A percentile compares a stretch with the other conserved stretches of the same genome.
These are phyloP conservation scores for Extremus antarcticus DNA, from an alignment of 495 filamentous ascomycete genomes.

Conservation along the genomic window DNA sequence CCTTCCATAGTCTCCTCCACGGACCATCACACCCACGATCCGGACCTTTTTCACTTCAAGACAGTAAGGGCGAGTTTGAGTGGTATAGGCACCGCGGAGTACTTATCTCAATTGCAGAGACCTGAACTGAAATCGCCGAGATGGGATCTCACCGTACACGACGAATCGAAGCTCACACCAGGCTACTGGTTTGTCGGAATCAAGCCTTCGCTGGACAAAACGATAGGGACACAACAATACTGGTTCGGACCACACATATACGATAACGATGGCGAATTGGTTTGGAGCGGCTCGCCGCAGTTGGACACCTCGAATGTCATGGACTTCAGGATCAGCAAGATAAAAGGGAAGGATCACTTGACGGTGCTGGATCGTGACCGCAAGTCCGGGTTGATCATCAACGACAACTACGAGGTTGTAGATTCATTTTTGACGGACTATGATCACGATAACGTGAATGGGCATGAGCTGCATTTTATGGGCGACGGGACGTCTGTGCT, in stretches of 20 bases:
- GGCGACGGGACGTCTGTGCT: not conserved
- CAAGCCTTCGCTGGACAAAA: not conserved
- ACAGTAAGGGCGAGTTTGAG: not conserved
- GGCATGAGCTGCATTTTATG: conserved; percentile 7
- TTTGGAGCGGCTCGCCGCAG: conserved; percentile 1
- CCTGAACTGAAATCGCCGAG: conserved; percentile 3
- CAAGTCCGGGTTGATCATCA: not conserved
- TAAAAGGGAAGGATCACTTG: not conserved
- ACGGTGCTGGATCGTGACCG: not conserved
- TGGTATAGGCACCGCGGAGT: not conserved
- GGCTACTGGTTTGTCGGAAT: conserved; percentile 5
- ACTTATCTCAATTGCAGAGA: not conserved
- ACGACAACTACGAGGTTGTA: not conserved
- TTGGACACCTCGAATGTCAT: not conserved
- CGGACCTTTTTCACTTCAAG: not conserved
- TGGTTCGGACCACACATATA: conserved; percentile 5
- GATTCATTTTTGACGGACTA: not conserved
- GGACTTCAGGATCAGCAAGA: not conserved
- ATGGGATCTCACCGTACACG: conserved; percentile 4
- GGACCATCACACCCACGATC: not conserved
- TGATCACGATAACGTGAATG: not conserved
- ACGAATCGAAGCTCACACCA: not conserved
- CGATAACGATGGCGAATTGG: not conserved
- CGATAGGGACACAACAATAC: not conserved
- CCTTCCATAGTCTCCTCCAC: not conserved